Percentiles rank a stretch among this genome's conserved stretches.
These are phyloP conservation scores for Aspergillus tubingensis DNA, from an alignment of 2,329 filamentous ascomycete genomes.

Conservation along the genomic window DNA sequence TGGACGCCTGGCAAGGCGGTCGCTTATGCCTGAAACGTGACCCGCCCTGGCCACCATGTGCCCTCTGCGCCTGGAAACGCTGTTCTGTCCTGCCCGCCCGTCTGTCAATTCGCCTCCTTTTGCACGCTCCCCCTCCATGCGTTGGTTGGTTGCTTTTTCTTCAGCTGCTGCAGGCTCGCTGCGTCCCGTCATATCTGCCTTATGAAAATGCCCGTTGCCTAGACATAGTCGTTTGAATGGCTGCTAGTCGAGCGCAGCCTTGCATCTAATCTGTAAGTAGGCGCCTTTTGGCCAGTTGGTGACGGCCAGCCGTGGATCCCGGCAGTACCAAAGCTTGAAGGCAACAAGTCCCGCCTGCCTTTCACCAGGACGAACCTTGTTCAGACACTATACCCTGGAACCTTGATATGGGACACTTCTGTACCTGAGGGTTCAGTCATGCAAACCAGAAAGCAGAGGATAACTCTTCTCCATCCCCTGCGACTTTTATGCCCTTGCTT, in stretches of 20 bases:
- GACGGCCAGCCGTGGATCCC: conserved; percentile 10
- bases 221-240: neutral
- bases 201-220: neutral
- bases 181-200: neutral
- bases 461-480: neutral
- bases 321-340: conserved; percentile 11
- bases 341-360: conserved; percentile 6
- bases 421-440: neutral
- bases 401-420: neutral
- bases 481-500: no score
- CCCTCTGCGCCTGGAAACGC: conserved; percentile 13
- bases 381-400: neutral
- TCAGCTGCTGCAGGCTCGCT: neutral
- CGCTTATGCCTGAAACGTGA: conserved; percentile 27
- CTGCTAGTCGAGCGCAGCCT: neutral
- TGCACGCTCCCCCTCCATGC: neutral
- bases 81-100: conserved; percentile 9
- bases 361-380: conserved; percentile 3
- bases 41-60: conserved; percentile 17
- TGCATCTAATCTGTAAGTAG: neutral
- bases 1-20: conserved; percentile 24
- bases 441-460: neutral
- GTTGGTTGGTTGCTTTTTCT: neutral
- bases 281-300: neutral
- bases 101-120: conserved; percentile 4